Percentiles rank a stretch among this genome's conserved stretches.
Conservation (phyloP, 495 filamentous ascomycete species). For the Trichoderma parareesei region DNA sequence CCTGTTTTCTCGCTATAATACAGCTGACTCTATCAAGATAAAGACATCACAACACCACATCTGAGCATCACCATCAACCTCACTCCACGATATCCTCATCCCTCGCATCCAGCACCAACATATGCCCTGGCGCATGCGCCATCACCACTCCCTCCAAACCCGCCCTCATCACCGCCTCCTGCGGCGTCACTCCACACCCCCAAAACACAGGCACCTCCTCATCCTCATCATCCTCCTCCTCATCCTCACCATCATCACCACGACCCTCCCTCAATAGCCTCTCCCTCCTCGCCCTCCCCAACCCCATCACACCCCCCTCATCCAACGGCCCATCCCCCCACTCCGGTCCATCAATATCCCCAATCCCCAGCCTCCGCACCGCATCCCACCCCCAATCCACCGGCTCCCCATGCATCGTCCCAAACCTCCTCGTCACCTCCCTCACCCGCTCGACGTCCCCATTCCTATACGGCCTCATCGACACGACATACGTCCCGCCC, state of each 20-base stretch:
- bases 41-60: background rate
- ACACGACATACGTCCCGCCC: constrained; percentile 39
- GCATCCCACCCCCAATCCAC: constrained; percentile 53
- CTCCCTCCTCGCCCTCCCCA: background rate
- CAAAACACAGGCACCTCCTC: constrained; percentile 46
- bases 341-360: constrained; percentile 35
- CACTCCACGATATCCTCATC: constrained; percentile 21
- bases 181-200: constrained; percentile 53
- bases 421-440: constrained; percentile 37
- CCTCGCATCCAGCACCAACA: constrained; percentile 43
- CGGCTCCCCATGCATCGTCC: constrained; percentile 48
- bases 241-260: constrained; percentile 9
- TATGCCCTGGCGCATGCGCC: constrained; percentile 47
- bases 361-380: constrained; percentile 35
- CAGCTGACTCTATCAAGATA: background rate
- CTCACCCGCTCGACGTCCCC: constrained; percentile 40
- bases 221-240: constrained; percentile 20
- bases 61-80: background rate
- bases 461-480: constrained; percentile 44
- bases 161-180: constrained; percentile 45
- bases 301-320: constrained; percentile 19
- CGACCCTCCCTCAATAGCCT: background rate
- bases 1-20: too few relatives aligned
- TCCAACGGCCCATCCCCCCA: constrained; percentile 35
- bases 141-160: constrained; percentile 42